These are phyloP conservation scores for Zygosaccharomyces rouxii DNA, from an alignment of 805 yeast genomes.

Conservation along the genomic window DNA sequence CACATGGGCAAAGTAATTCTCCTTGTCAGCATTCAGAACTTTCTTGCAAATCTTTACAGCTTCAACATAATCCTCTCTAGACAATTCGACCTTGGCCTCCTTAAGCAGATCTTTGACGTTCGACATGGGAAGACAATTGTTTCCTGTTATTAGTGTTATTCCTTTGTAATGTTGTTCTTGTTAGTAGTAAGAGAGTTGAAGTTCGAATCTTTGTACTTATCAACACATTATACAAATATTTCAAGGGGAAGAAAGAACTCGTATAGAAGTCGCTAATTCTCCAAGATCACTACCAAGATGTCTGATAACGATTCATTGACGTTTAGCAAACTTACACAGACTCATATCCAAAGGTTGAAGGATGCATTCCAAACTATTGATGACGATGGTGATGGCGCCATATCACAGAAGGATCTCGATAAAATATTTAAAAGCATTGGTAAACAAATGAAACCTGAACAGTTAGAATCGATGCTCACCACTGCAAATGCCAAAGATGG, in stretches of 20 bases:
- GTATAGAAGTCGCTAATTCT: background rate
- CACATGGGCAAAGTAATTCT: constrained; percentile 61
- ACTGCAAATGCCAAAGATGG: constrained; percentile 17
- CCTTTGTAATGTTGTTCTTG: background rate
- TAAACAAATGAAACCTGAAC: constrained; percentile 39
- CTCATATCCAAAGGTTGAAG: constrained; percentile 60
- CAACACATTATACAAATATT: background rate
- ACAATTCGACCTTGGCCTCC: constrained; percentile 49
- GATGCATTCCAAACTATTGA: constrained; percentile 79
- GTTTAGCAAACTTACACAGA: constrained; percentile 47
- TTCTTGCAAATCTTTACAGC: constrained; percentile 55
- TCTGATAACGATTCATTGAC: constrained; percentile 32
- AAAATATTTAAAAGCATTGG: constrained; percentile 52
- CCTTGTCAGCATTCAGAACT: constrained; percentile 51
- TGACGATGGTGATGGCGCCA: constrained; percentile 70
- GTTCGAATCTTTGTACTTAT: background rate
- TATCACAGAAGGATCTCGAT: constrained; percentile 52
- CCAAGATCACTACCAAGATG: constrained; percentile 12
- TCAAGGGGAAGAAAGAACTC: background rate
- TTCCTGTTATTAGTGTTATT: background rate
- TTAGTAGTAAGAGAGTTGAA: background rate
- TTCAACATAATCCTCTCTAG: constrained; percentile 53
- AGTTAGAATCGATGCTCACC: constrained; percentile 48
- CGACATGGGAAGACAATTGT: constrained; percentile 25
- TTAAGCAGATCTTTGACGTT: constrained; percentile 39